phyloP scores from a whole-genome alignment of 23 red algal genomes.

The Chondrus crispus region DNA sequence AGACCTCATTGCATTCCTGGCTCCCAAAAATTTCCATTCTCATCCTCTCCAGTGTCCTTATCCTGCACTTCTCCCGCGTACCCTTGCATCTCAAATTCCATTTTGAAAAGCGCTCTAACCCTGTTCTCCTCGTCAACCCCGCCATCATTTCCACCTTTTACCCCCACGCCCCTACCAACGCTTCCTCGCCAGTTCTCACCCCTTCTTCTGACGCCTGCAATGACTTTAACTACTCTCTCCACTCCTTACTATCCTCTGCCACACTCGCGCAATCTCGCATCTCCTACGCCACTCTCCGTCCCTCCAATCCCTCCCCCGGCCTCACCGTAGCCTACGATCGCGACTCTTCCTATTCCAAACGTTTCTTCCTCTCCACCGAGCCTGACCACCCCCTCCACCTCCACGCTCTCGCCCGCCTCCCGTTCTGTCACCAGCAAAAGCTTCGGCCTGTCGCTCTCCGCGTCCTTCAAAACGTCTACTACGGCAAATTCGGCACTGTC shows the following conservation, averaged over 20 bases:
- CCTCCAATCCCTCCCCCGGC: too few relatives aligned
- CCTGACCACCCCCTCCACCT: neutral
- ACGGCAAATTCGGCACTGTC: neutral
- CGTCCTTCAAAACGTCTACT: slow-evolving; percentile 11
- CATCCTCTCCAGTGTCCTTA: neutral
- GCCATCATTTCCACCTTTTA: neutral
- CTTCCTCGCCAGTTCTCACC: neutral
- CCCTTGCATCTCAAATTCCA: neutral
- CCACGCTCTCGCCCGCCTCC: neutral
- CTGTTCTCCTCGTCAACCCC: neutral
- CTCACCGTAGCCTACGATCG: too few relatives aligned
- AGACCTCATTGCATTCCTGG: too few relatives aligned
- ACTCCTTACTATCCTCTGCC: neutral
- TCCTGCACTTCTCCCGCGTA: neutral
- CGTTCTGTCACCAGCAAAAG: neutral
- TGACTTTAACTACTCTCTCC: neutral
- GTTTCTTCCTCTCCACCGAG: neutral
- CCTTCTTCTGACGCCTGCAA: neutral
- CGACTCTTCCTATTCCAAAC: neutral
- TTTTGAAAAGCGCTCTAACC: neutral
- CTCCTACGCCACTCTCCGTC: too few relatives aligned
- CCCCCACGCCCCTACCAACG: neutral
- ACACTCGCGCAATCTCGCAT: too few relatives aligned
- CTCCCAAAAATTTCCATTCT: neutral
- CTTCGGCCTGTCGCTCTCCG: slow-evolving; percentile 18